Evolutionary conservation across 1,284 basidiomycete genomes (phyloP).

Genomic region (Trametes sp.): DNA sequence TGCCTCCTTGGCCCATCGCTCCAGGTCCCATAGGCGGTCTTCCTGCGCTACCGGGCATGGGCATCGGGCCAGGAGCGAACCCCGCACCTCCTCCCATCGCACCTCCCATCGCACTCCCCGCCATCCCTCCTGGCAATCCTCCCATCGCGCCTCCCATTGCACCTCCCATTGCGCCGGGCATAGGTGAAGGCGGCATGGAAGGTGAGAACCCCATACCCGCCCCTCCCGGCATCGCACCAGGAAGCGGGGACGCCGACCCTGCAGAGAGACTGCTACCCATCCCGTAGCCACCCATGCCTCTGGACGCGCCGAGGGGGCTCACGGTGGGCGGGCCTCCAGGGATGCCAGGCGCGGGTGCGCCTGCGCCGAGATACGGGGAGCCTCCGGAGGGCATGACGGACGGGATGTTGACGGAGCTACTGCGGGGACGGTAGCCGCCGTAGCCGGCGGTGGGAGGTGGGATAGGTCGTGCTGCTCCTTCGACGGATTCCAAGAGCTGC

Average conservation of each 20-base stretch:
- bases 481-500: slow-evolving; percentile 3
- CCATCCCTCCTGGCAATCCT: neutral
- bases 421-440: slow-evolving; percentile 10
- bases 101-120: neutral
- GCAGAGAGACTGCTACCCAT: neutral
- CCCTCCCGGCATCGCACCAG: neutral
- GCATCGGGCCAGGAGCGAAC: slow-evolving; percentile 15
- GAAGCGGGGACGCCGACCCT: neutral
- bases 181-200: neutral
- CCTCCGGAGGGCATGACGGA: slow-evolving; percentile 15
- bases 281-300: neutral
- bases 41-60: neutral
- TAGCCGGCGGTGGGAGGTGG: neutral
- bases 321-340: neutral
- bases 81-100: neutral
- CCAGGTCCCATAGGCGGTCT: neutral
- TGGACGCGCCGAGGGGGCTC: neutral
- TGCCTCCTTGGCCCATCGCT: neutral
- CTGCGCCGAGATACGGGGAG: slow-evolving; percentile 10
- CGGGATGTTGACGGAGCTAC: slow-evolving; percentile 12
- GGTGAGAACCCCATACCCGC: slow-evolving; percentile 1
- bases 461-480: neutral
- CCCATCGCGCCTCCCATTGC: neutral
- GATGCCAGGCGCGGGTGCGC: neutral
- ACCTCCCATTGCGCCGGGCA: neutral